Evolutionary conservation across 129 eudicot species (phyloP), one percentile per base, ranked within the genome.

Genomic region (Saposhnikovia divaricata): DNA sequence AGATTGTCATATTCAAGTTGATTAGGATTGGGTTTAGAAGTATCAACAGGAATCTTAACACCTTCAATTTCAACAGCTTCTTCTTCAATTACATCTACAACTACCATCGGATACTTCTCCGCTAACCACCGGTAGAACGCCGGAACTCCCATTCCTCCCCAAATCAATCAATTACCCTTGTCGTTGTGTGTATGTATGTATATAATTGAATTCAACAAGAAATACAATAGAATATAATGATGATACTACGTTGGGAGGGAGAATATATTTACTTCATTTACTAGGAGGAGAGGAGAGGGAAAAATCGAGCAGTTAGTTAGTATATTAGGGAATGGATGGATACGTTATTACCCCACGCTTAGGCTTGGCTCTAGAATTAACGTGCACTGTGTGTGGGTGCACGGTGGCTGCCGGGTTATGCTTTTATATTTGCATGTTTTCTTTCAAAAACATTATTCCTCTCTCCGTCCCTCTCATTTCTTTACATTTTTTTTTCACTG

Each of bases 71-170:
- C 97, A 4, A 90, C 93, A 0, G 93, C 76, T 51, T 89, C 94
- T 82, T 92, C 97, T 76, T 95, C 98, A 8, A 91, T 68, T 42
- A 88, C 98, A 72, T 95, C 94, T 21, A 83, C 92, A 43, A 92
- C 86, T 42, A 89, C 87, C 94, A 95, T 82, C 14, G 97, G 97
- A 75, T 95, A 92, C 97, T 92, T 95, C 83, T 95, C 98, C 34
- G 97, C 98, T 61, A 95, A 51, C 98, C 98, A 95, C 83, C 96
- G 89, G 59, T 95, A 95, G 74, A 95, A 95, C 74, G 98, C 90
- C 88, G 98, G 98, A 7, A 95, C 97, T 21, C 98, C 98, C 98
- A 93, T 46, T 40, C 45, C 45, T 91, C 45, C 57, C 63, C 57
- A 7, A 38, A 38, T 23, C 69, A 59, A 44, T 44, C 13, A 44